These are phyloP conservation scores for Alternaria alternata DNA, from an alignment of 2,329 filamentous ascomycete genomes.

Conservation along the genomic window DNA sequence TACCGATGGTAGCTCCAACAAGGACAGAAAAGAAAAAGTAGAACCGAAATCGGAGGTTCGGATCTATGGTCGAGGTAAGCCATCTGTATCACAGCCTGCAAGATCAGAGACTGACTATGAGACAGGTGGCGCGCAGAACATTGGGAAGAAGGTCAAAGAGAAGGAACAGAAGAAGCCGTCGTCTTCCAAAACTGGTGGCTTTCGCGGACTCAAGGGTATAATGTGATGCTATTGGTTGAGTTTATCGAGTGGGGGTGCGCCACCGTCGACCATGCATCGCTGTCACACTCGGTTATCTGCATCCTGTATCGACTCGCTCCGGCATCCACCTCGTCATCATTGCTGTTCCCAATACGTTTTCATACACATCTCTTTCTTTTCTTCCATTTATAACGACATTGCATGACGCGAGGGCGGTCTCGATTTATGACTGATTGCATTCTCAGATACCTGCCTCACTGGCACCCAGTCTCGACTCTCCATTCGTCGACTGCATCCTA, in stretches of 20 bases:
- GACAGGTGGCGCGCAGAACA: constrained; percentile 62
- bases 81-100: background rate
- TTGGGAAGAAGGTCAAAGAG: constrained; percentile 62
- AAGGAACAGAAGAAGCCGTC: constrained; percentile 57
- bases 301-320: constrained; percentile 2
- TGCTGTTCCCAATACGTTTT: background rate
- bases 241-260: background rate
- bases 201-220: constrained; percentile 52
- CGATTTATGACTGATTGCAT: constrained; percentile 4
- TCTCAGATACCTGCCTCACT: constrained; percentile 1
- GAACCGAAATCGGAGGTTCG: constrained; percentile 59
- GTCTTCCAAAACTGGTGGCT: constrained; percentile 47
- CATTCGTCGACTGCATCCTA: background rate
- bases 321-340: constrained; percentile 7
- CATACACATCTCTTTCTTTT: constrained; percentile 3
- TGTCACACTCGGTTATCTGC: constrained; percentile 5
- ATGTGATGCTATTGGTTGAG: constrained; percentile 32
- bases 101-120: constrained; percentile 44
- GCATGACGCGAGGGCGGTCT: background rate
- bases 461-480: background rate
- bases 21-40: constrained; percentile 55
- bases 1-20: constrained; percentile 45
- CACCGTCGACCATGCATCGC: background rate
- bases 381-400: background rate
- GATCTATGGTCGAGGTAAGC: constrained; percentile 64